Base-by-base conservation (phyloP, 768 basidiomycete species). In the Nidularia pulvinata region DNA sequence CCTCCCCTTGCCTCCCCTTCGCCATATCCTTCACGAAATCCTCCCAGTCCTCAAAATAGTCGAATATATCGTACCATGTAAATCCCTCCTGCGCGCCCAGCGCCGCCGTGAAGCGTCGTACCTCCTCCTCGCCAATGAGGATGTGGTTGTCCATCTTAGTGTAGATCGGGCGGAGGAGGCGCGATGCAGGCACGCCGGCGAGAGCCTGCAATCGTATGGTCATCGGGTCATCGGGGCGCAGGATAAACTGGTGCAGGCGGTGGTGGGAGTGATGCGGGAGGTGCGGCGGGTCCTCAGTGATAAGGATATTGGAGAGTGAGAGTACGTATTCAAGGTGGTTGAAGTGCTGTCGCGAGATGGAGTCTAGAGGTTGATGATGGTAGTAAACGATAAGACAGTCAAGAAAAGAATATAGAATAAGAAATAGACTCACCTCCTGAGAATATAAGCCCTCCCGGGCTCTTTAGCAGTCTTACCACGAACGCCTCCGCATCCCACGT, bases 401-500 rank as follows among this genome's bases (percentile, higher is more conserved):
- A 30, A 4, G 25, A 30, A 30, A 30, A 30, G 25, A 30, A 30
- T 4, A 4, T 30, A 30, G 25, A 9, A 14, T 46, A 46, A 11
- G 25, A 22, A 11, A 2, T 13, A 7, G 13, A 33, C 54, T 48
- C 19, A 59, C 60, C 60, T 42, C 60, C 60, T n/a, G 52, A 54
- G 50, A 61, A 49, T 14, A 61, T 57, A 6, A 61, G 44, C 11
- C 60, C 60, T 6, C 58, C 58, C 13, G 60, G 60, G 25, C 50
- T 55, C 44, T 36, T 54, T 14, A 61, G 37, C 34, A 61, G 37
- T 32, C 56, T 44, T 4, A 61, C 56, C 37, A 61, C 56, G 42
- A 61, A 57, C 14, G 57, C 55, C 6, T 53, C 32, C 4, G 56
- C 48, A 43, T 59, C 52, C 55, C 56, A 61, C 10, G 46, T 32